Conservation (phyloP, 345 rosid species). For the Lepidium didymum region DNA sequence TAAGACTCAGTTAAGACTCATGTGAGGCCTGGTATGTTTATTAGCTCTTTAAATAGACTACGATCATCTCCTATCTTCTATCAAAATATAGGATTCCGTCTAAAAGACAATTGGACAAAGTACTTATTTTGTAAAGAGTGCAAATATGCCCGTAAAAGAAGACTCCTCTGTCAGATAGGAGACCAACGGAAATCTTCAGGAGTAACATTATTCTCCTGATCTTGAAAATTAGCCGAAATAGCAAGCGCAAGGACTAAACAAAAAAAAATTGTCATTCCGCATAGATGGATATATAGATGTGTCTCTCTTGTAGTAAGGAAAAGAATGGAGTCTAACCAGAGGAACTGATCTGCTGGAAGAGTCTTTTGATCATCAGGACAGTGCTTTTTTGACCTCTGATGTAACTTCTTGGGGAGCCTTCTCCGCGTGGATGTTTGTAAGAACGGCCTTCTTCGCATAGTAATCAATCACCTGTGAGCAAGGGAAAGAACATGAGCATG, state of each 20-base stretch:
- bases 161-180: background rate
- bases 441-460: slow-evolving; percentile 55
- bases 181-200: background rate
- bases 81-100: background rate
- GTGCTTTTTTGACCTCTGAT: slow-evolving; percentile 67
- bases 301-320: slow-evolving; percentile 17
- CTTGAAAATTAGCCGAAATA: background rate
- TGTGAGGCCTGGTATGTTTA: background rate
- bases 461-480: slow-evolving; percentile 63
- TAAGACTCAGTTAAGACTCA: background rate
- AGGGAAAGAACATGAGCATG: slow-evolving; percentile 5
- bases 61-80: background rate
- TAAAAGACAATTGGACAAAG: background rate
- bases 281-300: slow-evolving; percentile 12
- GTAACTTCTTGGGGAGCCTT: slow-evolving; percentile 71
- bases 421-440: slow-evolving; percentile 65
- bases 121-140: background rate
- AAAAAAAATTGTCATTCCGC: slow-evolving; percentile 21
- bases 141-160: background rate
- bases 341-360: slow-evolving; percentile 1
- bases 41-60: background rate
- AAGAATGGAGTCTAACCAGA: slow-evolving; percentile 24
- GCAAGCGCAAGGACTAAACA: background rate
- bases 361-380: slow-evolving; percentile 29
- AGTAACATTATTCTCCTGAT: slow-evolving; percentile 1